These are phyloP conservation scores for Capronia coronata DNA, from an alignment of 2,329 filamentous ascomycete genomes.

Conservation along the genomic window DNA sequence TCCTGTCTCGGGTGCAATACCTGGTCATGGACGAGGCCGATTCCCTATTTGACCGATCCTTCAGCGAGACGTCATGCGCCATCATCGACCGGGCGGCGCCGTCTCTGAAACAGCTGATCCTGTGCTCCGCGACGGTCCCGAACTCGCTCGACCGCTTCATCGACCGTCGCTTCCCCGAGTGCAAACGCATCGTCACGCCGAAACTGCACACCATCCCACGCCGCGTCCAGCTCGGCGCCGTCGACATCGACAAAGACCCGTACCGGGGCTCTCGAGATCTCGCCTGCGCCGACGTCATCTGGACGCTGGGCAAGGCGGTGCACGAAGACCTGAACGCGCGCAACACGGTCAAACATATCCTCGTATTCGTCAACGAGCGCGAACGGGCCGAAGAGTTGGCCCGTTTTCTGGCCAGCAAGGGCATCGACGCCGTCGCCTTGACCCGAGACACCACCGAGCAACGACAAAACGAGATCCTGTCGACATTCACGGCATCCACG, in stretches of 20 bases:
- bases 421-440: conserved; percentile 79
- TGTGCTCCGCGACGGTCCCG: conserved; percentile 95
- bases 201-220: conserved; percentile 94
- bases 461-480: conserved; percentile 69
- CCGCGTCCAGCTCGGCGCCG: conserved; percentile 84
- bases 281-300: conserved; percentile 91
- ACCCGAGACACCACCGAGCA: conserved; percentile 76
- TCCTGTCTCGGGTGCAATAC: conserved; percentile 84
- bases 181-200: conserved; percentile 81
- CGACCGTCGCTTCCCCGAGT: conserved; percentile 72
- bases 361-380: conserved; percentile 95
- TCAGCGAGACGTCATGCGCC: conserved; percentile 71
- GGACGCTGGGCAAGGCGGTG: conserved; percentile 78
- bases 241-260: conserved; percentile 86
- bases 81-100: conserved; percentile 77
- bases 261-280: conserved; percentile 89
- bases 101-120: conserved; percentile 75
- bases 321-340: conserved; percentile 51
- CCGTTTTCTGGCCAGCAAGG: conserved; percentile 71
- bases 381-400: conserved; percentile 79
- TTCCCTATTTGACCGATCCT: conserved; percentile 88
- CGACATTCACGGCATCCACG: conserved; percentile 57
- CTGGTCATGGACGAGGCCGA: conserved; percentile 93
- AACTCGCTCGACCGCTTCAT: conserved; percentile 79
- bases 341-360: conserved; percentile 63